Percentiles rank a stretch among this genome's conserved stretches.
Conservation (phyloP, 2,329 filamentous ascomycete species). For the Botryotinia globosa region DNA sequence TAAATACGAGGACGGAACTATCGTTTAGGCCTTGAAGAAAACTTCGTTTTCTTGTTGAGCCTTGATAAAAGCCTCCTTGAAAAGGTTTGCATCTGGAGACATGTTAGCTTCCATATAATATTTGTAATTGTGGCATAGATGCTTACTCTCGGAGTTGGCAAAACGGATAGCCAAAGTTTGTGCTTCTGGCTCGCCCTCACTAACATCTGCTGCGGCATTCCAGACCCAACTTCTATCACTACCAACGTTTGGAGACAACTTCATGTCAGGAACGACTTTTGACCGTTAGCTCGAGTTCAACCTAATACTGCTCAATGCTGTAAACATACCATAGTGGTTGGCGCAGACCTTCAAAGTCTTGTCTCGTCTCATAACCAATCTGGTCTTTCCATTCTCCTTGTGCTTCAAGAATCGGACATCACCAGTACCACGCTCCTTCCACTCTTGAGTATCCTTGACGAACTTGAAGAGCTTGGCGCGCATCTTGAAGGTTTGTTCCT, state of each 20-base stretch:
- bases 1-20: constrained; percentile 19
- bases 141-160: constrained; percentile 93
- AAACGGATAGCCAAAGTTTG: constrained; percentile 96
- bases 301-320: background rate
- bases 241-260: constrained; percentile 95
- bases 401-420: constrained; percentile 97
- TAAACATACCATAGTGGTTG: constrained; percentile 90
- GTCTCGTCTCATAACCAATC: constrained; percentile 97
- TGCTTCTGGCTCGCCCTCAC: constrained; percentile 95
- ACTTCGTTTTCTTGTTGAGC: constrained; percentile 94
- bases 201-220: constrained; percentile 97
- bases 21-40: constrained; percentile 59
- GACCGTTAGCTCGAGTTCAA: constrained; percentile 25
- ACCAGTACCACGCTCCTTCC: constrained; percentile 98
- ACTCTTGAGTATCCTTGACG: constrained; percentile 85
- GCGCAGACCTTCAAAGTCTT: constrained; percentile 99
- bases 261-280: constrained; percentile 95
- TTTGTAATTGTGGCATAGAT: background rate
- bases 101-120: constrained; percentile 29
- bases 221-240: constrained; percentile 99
- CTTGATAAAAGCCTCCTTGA: constrained; percentile 97
- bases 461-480: constrained; percentile 99
- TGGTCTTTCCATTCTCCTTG: constrained; percentile 97
- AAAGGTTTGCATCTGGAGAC: constrained; percentile 79
- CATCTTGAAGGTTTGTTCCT: constrained; percentile 99